phyloP scores from a whole-genome alignment of 2,329 filamentous ascomycete species.

The Aspergillus calidoustus region DNA sequence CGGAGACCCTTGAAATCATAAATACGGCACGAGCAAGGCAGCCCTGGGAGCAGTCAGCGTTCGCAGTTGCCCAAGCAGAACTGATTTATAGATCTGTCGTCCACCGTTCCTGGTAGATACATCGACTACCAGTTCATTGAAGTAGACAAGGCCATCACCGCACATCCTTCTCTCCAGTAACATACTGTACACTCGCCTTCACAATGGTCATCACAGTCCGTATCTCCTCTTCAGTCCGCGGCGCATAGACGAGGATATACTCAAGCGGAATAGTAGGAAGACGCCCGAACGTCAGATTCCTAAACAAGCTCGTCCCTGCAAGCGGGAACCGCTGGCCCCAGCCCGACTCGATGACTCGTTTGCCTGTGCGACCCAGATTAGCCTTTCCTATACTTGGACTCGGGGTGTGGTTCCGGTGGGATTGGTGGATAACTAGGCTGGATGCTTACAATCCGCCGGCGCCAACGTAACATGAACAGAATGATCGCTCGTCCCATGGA shows the following conservation, averaged over 20 bases:
- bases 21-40: too few species aligned
- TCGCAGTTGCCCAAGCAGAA: too few species aligned
- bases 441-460: constrained; percentile 68
- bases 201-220: too few species aligned
- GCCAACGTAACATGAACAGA: constrained; percentile 80
- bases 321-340: constrained; percentile 73
- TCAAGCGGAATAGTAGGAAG: constrained; percentile 28
- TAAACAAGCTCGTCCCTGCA: constrained; percentile 62
- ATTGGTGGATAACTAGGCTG: background rate
- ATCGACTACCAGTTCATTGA: too few species aligned
- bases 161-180: constrained; percentile 26
- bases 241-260: constrained; percentile 42
- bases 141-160: background rate
- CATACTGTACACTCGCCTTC: constrained; percentile 38
- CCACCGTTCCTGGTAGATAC: too few species aligned
- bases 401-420: too few species aligned
- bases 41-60: too few species aligned
- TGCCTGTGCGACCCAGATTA: constrained; percentile 35
- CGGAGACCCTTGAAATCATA: background rate
- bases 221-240: constrained; percentile 36
- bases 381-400: too few species aligned
- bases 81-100: too few species aligned
- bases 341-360: constrained; percentile 70
- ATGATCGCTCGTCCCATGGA: constrained; percentile 72
- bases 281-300: constrained; percentile 54